These are phyloP conservation scores for Diaporthe australafricana DNA, from an alignment of 2,329 filamentous ascomycete species.

Conservation along the genomic window DNA sequence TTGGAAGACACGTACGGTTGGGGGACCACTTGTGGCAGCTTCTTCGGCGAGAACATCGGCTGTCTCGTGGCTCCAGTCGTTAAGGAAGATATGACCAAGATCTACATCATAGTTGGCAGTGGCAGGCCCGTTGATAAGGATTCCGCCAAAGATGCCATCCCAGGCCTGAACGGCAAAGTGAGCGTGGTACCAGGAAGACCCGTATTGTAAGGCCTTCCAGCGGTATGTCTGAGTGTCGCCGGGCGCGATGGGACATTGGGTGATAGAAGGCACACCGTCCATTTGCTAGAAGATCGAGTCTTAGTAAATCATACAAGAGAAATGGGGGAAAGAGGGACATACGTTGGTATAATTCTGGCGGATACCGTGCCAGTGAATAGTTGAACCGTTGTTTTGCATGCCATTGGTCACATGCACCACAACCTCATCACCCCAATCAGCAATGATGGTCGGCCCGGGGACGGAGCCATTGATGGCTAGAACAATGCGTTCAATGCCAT, in stretches of 20 bases:
- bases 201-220: conserved; percentile 66
- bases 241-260: conserved; percentile 62
- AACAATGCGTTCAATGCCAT: conserved; percentile 50
- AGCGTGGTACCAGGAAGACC: conserved; percentile 70
- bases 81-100: conserved; percentile 67
- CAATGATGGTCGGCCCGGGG: conserved; percentile 35
- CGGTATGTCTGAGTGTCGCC: conserved; percentile 65
- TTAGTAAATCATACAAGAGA: not conserved
- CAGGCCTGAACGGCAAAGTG: conserved; percentile 62
- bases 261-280: conserved; percentile 53
- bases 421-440: conserved; percentile 52
- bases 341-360: conserved; percentile 48
- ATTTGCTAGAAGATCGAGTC: conserved; percentile 34
- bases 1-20: conserved; percentile 36
- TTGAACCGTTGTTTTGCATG: conserved; percentile 49
- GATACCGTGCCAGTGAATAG: conserved; percentile 54
- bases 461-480: conserved; percentile 52
- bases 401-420: conserved; percentile 49
- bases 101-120: conserved; percentile 75
- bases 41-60: conserved; percentile 49
- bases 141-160: conserved; percentile 68
- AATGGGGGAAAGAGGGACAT: not conserved
- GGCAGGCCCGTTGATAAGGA: conserved; percentile 73
- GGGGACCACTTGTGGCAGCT: conserved; percentile 48
- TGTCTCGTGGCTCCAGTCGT: conserved; percentile 66